phyloP scores from a whole-genome alignment of 805 yeast species.

The Ogataea allantospora region DNA sequence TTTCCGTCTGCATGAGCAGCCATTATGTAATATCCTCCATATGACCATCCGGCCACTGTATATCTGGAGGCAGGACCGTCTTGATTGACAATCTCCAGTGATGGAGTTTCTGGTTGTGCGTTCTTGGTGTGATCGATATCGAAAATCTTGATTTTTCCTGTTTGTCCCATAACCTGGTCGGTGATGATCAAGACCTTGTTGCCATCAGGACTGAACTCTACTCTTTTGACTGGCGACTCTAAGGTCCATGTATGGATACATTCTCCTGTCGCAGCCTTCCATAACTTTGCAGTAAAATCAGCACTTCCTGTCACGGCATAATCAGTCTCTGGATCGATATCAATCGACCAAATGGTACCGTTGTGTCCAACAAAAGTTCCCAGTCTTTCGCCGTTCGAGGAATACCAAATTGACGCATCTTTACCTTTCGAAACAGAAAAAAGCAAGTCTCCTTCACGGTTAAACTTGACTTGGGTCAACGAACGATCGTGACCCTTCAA shows the following conservation, averaged over 20 bases:
- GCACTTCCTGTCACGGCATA: slow-evolving; percentile 87
- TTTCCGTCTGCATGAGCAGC: slow-evolving; percentile 89
- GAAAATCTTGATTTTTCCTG: slow-evolving; percentile 72
- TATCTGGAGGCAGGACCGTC: slow-evolving; percentile 52
- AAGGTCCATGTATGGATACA: slow-evolving; percentile 69
- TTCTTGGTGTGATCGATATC: slow-evolving; percentile 48
- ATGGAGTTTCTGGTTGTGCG: slow-evolving; percentile 53
- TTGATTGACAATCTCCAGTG: slow-evolving; percentile 52
- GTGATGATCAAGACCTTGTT: slow-evolving; percentile 69
- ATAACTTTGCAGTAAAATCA: slow-evolving; percentile 79
- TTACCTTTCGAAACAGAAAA: slow-evolving; percentile 91
- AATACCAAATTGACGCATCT: slow-evolving; percentile 88
- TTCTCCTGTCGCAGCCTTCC: slow-evolving; percentile 80
- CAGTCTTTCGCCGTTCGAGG: slow-evolving; percentile 92
- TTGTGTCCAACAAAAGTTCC: slow-evolving; percentile 88
- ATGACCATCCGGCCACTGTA: slow-evolving; percentile 85
- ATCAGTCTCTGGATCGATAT: slow-evolving; percentile 68
- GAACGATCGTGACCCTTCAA: slow-evolving; percentile 97
- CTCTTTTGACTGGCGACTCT: slow-evolving; percentile 87
- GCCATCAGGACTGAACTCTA: slow-evolving; percentile 78
- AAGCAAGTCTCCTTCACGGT: slow-evolving; percentile 91
- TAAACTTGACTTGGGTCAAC: slow-evolving; percentile 91
- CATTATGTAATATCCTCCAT: slow-evolving; percentile 67
- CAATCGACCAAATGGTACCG: slow-evolving; percentile 96
- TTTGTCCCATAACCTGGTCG: slow-evolving; percentile 89